Evolutionary conservation across 306 rosid species (phyloP), one percentile per base, ranked within the genome.

Genomic region (Crataegus laevigata): DNA sequence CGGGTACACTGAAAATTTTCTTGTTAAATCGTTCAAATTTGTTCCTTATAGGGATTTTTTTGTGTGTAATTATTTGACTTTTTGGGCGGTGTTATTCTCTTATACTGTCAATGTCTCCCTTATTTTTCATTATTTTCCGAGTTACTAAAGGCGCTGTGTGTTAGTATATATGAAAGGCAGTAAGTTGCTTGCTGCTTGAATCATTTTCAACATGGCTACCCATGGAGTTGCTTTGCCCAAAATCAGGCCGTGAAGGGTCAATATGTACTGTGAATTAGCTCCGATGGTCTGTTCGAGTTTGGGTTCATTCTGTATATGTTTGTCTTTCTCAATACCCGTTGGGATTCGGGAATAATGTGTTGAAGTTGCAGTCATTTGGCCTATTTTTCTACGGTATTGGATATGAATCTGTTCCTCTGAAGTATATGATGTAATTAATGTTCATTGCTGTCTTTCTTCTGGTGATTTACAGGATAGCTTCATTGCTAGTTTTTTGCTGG

Each of bases 401-500:
- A 26, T 60, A n/a, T 25, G 19, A 38, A 72, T 18, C 29, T 25
- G 10, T 72, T 68, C 45, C 38, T 18, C 29, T 57, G 2, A 12
- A 36, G 24, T 36, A 14, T 57, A 2, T 8, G 24, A 13, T 72
- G 11, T 34, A 24, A 57, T 42, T 66, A 12, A 68, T 66, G 47
- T 47, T 84, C 59, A 66, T 80, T 69, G n/a, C 14, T 18, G 52
- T 58, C 54, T 19, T 75, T 57, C 50, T 73, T 25, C 70, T 77
- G 21, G 55, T 78, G 75, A 80, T 73, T 77, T 66, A 72, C 94
- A 93, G 98, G 98, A 90, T 87, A 90, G 89, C 81, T 93, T 93
- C 86, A 73, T 90, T 72, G 96, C 98, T 47, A 93, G 98, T 81
- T 93, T 93, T 86, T 74, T 90, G 66, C 82, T 93, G 82, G 98